These are phyloP conservation scores for Mycena latifolia DNA, from an alignment of 768 basidiomycete species.

Conservation along the genomic window DNA sequence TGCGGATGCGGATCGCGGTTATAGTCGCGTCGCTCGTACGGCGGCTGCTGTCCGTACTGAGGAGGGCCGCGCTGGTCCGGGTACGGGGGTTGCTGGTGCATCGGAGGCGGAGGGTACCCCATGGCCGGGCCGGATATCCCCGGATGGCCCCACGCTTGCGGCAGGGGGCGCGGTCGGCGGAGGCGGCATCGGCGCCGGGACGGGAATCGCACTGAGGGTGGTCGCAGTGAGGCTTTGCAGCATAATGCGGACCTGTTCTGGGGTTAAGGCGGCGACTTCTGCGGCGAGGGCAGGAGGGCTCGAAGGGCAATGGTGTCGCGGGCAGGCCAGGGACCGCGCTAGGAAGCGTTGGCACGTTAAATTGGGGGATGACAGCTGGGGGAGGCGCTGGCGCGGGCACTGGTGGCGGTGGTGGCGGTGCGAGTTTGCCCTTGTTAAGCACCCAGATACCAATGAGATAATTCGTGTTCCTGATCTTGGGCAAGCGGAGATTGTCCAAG, in stretches of 20 bases:
- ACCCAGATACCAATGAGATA: slow-evolving; percentile 88
- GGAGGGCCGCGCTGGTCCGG: slow-evolving; percentile 38
- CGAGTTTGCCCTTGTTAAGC: slow-evolving; percentile 84
- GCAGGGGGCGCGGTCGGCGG: not conserved
- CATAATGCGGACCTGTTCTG: slow-evolving; percentile 81
- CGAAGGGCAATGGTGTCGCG: slow-evolving; percentile 49
- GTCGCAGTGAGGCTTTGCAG: slow-evolving; percentile 67
- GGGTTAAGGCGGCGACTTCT: slow-evolving; percentile 80
- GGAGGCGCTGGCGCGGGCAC: slow-evolving; percentile 25
- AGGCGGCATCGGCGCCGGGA: slow-evolving; percentile 31
- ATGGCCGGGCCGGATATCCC: slow-evolving; percentile 29
- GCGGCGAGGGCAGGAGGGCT: slow-evolving; percentile 71
- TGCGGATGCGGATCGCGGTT: slow-evolving; percentile 25
- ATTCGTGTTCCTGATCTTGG: slow-evolving; percentile 70
- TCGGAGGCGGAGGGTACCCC: slow-evolving; percentile 33
- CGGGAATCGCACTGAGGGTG: slow-evolving; percentile 47
- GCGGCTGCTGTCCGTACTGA: slow-evolving; percentile 43
- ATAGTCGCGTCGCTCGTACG: slow-evolving; percentile 38
- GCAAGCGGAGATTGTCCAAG: slow-evolving; percentile 79
- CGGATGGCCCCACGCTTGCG: not conserved
- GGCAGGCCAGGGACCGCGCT: slow-evolving; percentile 25
- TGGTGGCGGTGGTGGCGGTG: slow-evolving; percentile 52
- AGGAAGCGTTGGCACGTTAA: slow-evolving; percentile 38
- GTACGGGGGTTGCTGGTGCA: slow-evolving; percentile 16
- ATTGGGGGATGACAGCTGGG: slow-evolving; percentile 33